Conservation (phyloP, 768 basidiomycete genomes). For the Naganishia randhawae region DNA sequence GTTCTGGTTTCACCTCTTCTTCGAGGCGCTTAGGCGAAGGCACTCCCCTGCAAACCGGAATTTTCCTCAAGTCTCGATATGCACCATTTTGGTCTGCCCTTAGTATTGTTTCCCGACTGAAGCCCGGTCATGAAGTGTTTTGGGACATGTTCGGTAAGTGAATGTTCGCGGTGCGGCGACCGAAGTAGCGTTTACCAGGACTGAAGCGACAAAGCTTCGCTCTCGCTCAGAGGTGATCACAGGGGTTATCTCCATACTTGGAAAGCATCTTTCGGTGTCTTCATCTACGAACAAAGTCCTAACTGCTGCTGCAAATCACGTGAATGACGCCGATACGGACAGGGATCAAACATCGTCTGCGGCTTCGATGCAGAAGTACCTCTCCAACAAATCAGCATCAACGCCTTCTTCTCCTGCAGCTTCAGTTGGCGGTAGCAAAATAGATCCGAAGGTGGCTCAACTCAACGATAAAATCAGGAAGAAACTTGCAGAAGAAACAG, state of each 20-base stretch:
- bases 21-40: conserved; percentile 23
- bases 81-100: conserved; percentile 42
- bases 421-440: background rate
- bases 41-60: conserved; percentile 22
- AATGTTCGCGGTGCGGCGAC: background rate
- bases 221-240: background rate
- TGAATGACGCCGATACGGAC: background rate
- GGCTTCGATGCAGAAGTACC: background rate
- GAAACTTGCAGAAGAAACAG: background rate
- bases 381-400: background rate
- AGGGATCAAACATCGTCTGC: background rate
- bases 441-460: background rate
- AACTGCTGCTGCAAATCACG: background rate
- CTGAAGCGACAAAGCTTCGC: background rate
- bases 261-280: background rate
- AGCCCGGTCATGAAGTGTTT: conserved; percentile 37
- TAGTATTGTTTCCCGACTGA: conserved; percentile 40
- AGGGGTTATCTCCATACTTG: background rate
- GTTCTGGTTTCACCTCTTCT: conserved; percentile 1
- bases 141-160: conserved; percentile 39
- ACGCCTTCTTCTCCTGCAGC: background rate
- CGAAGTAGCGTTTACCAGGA: background rate
- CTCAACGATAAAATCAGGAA: conserved; percentile 5
- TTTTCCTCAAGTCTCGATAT: conserved; percentile 45
- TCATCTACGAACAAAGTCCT: background rate